Conservation (phyloP, 768 basidiomycete species). For the Dioszegia hungarica region DNA sequence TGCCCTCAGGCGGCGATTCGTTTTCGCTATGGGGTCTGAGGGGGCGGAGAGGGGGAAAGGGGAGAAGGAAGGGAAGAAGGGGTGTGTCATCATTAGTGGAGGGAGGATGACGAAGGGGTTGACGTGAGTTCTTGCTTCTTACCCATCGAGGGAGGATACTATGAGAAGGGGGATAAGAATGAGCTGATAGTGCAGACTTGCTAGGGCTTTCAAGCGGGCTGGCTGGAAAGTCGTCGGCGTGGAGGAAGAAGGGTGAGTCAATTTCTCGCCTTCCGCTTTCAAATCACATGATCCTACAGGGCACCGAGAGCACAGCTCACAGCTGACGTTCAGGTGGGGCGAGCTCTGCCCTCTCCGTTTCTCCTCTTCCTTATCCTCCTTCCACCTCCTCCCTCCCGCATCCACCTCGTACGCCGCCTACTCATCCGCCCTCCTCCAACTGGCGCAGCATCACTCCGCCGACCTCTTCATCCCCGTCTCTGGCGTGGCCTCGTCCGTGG, state of each 20-base stretch:
- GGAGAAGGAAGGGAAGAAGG: not conserved
- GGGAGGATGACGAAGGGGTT: constrained; percentile 44
- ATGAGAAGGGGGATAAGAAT: not conserved
- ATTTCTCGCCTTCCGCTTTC: no score
- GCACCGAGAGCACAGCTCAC: no score
- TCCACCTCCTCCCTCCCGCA: constrained; percentile 38
- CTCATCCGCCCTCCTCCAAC: constrained; percentile 23
- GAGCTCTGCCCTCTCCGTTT: constrained; percentile 42
- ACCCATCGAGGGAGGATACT: not conserved
- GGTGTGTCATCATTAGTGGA: constrained; percentile 43
- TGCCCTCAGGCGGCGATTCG: not conserved
- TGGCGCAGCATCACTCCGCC: constrained; percentile 35
- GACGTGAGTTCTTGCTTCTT: constrained; percentile 23
- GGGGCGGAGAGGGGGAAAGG: not conserved
- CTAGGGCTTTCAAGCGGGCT: constrained; percentile 42
- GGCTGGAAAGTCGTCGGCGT: constrained; percentile 46
- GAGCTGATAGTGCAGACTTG: constrained; percentile 20
- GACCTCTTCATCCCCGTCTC: constrained; percentile 47
- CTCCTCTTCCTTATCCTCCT: constrained; percentile 32
- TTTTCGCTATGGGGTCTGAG: not conserved
- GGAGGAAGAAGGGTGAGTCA: constrained; percentile 41
- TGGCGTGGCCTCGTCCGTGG: constrained; percentile 44
- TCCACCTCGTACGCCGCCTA: constrained; percentile 30
- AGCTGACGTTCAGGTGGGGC: constrained; percentile 33
- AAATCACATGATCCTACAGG: no score